Evolutionary conservation across 306 rosid genomes (phyloP).

Genomic region (Spatholobus suberectus): DNA sequence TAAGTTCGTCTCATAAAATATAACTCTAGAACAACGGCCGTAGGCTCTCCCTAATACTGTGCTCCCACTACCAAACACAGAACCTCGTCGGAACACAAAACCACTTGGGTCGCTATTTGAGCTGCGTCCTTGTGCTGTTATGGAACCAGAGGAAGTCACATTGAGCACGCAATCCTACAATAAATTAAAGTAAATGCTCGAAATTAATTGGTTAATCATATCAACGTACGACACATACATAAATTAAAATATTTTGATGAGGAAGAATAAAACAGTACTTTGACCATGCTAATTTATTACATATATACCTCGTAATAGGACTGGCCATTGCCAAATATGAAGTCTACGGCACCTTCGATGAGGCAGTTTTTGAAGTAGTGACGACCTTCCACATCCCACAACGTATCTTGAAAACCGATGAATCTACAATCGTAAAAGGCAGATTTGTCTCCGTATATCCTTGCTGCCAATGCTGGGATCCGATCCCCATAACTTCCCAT

Average conservation of each 20-base stretch:
- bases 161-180: conserved; percentile 38
- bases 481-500: accelerated
- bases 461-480: conserved; percentile 47
- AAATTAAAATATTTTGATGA: neutral
- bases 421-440: neutral
- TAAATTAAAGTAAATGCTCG: neutral
- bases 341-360: conserved; percentile 56
- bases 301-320: conserved; percentile 44
- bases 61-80: conserved; percentile 29
- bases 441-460: neutral
- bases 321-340: conserved; percentile 56
- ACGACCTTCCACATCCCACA: conserved; percentile 56
- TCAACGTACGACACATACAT: neutral
- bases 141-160: conserved; percentile 29
- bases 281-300: neutral
- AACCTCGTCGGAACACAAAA: conserved; percentile 50
- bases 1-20: conserved; percentile 39
- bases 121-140: conserved; percentile 51
- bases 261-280: neutral
- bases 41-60: conserved; percentile 51
- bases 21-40: conserved; percentile 51
- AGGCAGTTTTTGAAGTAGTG: conserved; percentile 49
- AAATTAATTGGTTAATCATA: neutral
- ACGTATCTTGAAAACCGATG: conserved; percentile 53
- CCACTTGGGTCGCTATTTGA: conserved; percentile 35